Conservation (phyloP, 768 basidiomycete genomes). For the Macrolepiota dolichaula region DNA sequence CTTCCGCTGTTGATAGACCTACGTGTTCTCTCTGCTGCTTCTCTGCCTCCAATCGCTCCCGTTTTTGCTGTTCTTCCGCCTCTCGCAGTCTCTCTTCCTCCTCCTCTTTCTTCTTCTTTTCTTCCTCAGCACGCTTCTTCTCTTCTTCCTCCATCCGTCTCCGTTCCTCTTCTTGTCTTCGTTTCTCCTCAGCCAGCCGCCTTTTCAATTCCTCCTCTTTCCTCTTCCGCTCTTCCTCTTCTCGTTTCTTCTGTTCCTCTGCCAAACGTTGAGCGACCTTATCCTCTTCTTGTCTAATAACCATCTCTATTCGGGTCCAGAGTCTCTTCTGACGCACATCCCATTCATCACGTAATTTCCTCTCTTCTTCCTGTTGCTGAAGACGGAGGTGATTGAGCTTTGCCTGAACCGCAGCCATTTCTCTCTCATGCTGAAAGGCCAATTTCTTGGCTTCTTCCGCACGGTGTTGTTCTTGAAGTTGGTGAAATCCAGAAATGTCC, state of each 20-base stretch:
- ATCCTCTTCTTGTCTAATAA: constrained; percentile 63
- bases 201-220: constrained; percentile 38
- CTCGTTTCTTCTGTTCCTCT: constrained; percentile 49
- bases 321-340: constrained; percentile 49
- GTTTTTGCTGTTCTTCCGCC: constrained; percentile 30
- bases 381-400: constrained; percentile 40
- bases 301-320: constrained; percentile 58
- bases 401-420: constrained; percentile 48
- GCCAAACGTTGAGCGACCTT: constrained; percentile 49
- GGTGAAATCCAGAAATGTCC: constrained; percentile 28
- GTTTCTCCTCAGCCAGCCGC: constrained; percentile 46
- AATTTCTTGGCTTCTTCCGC: constrained; percentile 30
- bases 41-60: constrained; percentile 25
- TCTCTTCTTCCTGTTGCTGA: constrained; percentile 44
- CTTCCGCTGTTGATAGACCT: constrained; percentile 51
- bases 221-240: constrained; percentile 43
- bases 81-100: constrained; percentile 33
- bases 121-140: constrained; percentile 32
- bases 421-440: constrained; percentile 39
- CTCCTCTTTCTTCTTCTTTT: constrained; percentile 34
- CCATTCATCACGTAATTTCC: constrained; percentile 41
- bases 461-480: constrained; percentile 43
- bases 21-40: constrained; percentile 30
- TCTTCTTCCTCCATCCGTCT: constrained; percentile 40
- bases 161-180: constrained; percentile 39